A percentile compares a stretch with the other conserved stretches of the same genome.
phyloP scores from a whole-genome alignment of 495 filamentous ascomycete species.

The Hyaloscypha finlandica region DNA sequence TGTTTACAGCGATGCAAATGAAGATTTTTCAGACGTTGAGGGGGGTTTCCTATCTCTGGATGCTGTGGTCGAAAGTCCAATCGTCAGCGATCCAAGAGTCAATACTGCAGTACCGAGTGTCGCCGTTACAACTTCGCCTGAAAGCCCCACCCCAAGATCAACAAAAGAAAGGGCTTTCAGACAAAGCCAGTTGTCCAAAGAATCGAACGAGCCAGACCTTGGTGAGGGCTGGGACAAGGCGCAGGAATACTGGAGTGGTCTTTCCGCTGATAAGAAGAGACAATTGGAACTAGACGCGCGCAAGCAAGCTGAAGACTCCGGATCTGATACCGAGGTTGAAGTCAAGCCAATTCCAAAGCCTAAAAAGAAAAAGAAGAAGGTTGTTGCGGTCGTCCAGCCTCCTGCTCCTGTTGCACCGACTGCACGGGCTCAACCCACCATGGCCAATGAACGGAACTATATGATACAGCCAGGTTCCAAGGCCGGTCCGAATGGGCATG shows the following conservation, averaged over 20 bases:
- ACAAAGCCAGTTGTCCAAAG: constrained; percentile 20
- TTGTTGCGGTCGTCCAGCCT: constrained; percentile 14
- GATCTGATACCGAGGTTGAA: constrained; percentile 42
- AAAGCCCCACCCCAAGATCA: constrained; percentile 23
- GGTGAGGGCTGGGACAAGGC: constrained; percentile 61
- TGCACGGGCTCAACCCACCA: constrained; percentile 17
- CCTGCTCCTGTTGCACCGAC: constrained; percentile 1
- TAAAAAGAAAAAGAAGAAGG: constrained; percentile 42
- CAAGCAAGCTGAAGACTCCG: constrained; percentile 48
- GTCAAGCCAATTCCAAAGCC: constrained; percentile 39
- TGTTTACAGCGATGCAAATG: constrained; percentile 87
- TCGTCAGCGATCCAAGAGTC: constrained; percentile 28
- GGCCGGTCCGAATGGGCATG: constrained; percentile 31
- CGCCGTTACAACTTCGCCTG: constrained; percentile 19
- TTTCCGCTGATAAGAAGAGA: constrained; percentile 57
- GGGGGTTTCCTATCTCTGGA: constrained; percentile 82
- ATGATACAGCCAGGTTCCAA: constrained; percentile 47
- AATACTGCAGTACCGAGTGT: constrained; percentile 11
- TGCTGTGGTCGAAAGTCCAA: constrained; percentile 69
- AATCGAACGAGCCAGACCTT: constrained; percentile 30
- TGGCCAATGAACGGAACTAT: constrained; percentile 36
- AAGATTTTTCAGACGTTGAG: constrained; percentile 68
- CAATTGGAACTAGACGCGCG: constrained; percentile 57
- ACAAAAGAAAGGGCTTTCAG: constrained; percentile 24
- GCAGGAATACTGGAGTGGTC: constrained; percentile 63